Conservation (phyloP, 2,329 filamentous ascomycete species). For the Colletotrichum filicis region DNA sequence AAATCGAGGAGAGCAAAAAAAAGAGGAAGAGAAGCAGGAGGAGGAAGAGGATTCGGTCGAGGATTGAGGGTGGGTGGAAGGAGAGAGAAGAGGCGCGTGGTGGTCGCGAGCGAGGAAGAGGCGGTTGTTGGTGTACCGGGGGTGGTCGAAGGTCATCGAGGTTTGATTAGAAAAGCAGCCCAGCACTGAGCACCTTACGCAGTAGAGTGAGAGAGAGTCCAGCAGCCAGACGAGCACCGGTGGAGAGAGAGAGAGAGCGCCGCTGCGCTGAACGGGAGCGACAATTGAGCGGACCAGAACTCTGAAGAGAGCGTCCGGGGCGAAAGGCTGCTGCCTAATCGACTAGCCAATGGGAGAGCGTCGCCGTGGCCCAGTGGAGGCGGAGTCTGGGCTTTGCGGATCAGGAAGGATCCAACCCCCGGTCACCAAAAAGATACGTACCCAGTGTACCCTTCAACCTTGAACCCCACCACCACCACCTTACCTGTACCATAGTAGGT, state of each 20-base stretch:
- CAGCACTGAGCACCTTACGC: neutral
- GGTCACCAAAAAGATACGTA: neutral
- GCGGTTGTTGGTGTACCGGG: neutral
- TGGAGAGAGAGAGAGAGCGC: neutral
- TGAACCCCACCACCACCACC: no score
- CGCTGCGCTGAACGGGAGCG: slow-evolving; percentile 1
- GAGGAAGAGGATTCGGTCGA: slow-evolving; percentile 35
- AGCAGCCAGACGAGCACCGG: neutral
- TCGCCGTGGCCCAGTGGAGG: slow-evolving; percentile 40
- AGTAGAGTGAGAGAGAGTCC: neutral
- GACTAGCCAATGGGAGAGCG: slow-evolving; percentile 37
- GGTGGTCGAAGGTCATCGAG: slow-evolving; percentile 24
- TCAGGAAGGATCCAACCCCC: slow-evolving; percentile 29
- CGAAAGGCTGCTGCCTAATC: slow-evolving; percentile 47
- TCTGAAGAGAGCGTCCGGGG: slow-evolving; percentile 37
- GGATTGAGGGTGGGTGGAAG: slow-evolving; percentile 23
- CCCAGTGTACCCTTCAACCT: no score
- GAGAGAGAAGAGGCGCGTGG: slow-evolving; percentile 7
- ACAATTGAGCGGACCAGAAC: slow-evolving; percentile 22
- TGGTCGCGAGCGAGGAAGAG: slow-evolving; percentile 2
- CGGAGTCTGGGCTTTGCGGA: slow-evolving; percentile 38
- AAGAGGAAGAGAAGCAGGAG: slow-evolving; percentile 12
- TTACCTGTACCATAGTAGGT: no score
- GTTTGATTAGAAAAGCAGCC: slow-evolving; percentile 36
- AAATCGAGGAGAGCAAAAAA: slow-evolving; percentile 2